Evolutionary conservation across 441 rosid genomes (phyloP), one percentile per base, ranked within the genome.

Genomic region (Capsella rubella): DNA sequence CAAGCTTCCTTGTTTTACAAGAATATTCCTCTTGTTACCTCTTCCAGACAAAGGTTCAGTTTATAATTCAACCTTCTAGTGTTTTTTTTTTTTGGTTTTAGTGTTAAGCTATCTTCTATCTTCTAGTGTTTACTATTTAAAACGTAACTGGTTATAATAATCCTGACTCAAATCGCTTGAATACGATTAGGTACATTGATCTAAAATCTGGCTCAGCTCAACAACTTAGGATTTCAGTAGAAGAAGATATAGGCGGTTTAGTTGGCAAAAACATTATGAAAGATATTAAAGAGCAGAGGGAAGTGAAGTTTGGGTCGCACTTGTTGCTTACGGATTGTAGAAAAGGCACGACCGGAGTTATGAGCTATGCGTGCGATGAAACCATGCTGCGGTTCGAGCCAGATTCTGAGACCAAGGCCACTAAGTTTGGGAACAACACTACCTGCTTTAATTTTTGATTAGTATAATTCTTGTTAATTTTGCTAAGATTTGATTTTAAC

Each of bases 1-100:
- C 59, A 50, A 59, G 50, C 50, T 49, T 59, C 50, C 28, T 28
- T 71, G 13, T n/a, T 49, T 49, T 49, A 71, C 74, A 47, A 60
- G 39, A 60, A 49, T 59, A 4, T 71, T 59, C 6, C 58, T 16
- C 46, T 71, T 35, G 67, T 5, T 58, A 59, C 66, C 13, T 71
- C 74, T 3, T 27, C 67, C 1, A 10, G 8, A 47, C 74, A 71
- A 15, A 70, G 46, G 74, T 59, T 10, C 0, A 5, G n/a, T 45
- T 45, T 45, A n/a, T n/a, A 6, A 14, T 45, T 7, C 15, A 6
- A 5, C 18, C 32, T 45, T n/a, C 3, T 45, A n/a, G 16, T 29
- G 4, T 29, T 29, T 29, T 29, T 29, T 3, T 29, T 29, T 29
- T 4, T 29, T 29, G 18, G 18, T 16, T 16, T 16, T 16, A 16